Conservation (phyloP, 352 stramenopile genomes). For the Elongisporangium anandrum region DNA sequence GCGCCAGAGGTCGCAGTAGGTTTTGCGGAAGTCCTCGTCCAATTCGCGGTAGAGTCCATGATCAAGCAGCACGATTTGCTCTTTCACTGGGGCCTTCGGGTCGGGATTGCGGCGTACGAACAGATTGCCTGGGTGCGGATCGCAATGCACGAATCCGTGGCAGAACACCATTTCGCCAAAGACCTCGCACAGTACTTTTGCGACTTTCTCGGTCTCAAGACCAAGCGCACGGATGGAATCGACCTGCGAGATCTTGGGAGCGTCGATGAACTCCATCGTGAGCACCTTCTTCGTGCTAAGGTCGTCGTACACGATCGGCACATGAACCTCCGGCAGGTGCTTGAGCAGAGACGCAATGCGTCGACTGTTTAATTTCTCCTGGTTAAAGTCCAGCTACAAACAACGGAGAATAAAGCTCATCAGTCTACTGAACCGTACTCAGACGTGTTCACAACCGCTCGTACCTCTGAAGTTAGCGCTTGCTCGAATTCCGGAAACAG, state of each 20-base stretch:
- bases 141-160: constrained; percentile 95
- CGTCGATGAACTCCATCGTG: constrained; percentile 97
- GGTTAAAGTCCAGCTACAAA: constrained; percentile 77
- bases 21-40: constrained; percentile 90
- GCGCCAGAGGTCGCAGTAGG: constrained; percentile 95
- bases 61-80: constrained; percentile 95
- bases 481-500: constrained; percentile 94
- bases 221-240: constrained; percentile 75
- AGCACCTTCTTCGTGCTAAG: constrained; percentile 90
- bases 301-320: constrained; percentile 86
- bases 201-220: constrained; percentile 79
- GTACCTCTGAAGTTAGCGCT: constrained; percentile 63
- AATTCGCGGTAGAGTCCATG: constrained; percentile 96
- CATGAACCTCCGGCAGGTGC: constrained; percentile 49
- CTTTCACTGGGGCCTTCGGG: constrained; percentile 30
- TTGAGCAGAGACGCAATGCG: constrained; percentile 58
- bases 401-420: not conserved
- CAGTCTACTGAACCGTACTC: not conserved
- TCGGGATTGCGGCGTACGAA: constrained; percentile 74
- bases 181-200: constrained; percentile 86
- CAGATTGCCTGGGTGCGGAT: constrained; percentile 96
- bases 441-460: constrained; percentile 1
- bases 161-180: constrained; percentile 95
- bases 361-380: constrained; percentile 79
- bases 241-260: constrained; percentile 91